Evolutionary conservation across 2,329 filamentous ascomycete species (phyloP), one percentile per base, ranked within the genome.

Genomic region (Talaromyces atroroseus): DNA sequence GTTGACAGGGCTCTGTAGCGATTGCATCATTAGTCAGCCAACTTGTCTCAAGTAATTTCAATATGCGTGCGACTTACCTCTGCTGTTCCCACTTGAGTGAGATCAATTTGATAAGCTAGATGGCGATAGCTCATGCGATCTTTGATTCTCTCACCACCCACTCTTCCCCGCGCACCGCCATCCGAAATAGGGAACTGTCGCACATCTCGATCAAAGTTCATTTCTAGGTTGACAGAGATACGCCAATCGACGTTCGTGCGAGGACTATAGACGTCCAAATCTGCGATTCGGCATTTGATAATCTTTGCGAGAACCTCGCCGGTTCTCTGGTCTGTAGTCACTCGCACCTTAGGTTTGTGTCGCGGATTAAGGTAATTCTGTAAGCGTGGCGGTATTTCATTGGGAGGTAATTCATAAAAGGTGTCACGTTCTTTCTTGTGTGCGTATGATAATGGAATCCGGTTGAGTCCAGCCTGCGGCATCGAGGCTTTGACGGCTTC

Each of bases 181-280:
- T 69, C 65, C 12, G 70, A 65, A 3, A 78, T 71, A 0, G 75
- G 69, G 2, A 85, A 71, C 21, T 76, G 75, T 7, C 84, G 78
- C 0, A 88, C 66, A 1, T 83, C 78, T 23, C 91, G 90, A 3
- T 90, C 81, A 77, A 86, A 95, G 54, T 87, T 82, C 82, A 95
- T 91, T 82, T 99, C 95, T 2, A 99, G 81, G 68, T 96, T 97
- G 67, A 99, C 85, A 65, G 90, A 95, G 63, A 99, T 86, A 11
- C 94, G 89, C 74, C 91, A 96, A 73, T 99, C 94, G 66, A 96
- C 89, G 2, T 84, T 83, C 8, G 82, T 82, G 50, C 78, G 77
- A 0, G 94, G 92, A 63, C 90, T 88, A 72, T 88, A 87, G 18
- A 99, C 81, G 65, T 96, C 88, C n/a, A 96, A 76, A 69, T 99